Evolutionary conservation across 257 asterid genomes (phyloP).

Genomic region (Plantago major): DNA sequence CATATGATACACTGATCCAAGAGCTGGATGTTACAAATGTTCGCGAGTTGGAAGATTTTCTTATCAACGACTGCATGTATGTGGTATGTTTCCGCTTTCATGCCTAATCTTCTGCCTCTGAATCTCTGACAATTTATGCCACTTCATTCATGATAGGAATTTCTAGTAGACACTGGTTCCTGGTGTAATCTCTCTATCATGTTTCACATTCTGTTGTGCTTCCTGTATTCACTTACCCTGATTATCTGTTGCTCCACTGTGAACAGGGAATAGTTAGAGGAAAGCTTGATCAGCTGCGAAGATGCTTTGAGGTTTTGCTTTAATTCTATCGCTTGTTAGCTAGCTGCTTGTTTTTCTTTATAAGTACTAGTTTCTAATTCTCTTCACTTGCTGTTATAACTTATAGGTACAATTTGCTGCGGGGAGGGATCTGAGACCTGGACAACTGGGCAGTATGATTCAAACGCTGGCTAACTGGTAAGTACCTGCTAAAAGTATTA

Average conservation of each 20-base stretch:
- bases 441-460: slow-evolving; percentile 77
- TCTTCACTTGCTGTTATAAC: slow-evolving; percentile 17
- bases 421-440: slow-evolving; percentile 98
- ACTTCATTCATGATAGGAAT: slow-evolving; percentile 5
- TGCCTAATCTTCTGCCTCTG: slow-evolving; percentile 3
- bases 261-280: slow-evolving; percentile 93
- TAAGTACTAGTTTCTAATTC: slow-evolving; percentile 18
- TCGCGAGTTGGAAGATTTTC: slow-evolving; percentile 95
- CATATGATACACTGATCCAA: slow-evolving; percentile 80
- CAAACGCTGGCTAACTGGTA: slow-evolving; percentile 71
- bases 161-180: slow-evolving; percentile 8
- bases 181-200: background rate
- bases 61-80: slow-evolving; percentile 96
- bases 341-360: slow-evolving; percentile 10
- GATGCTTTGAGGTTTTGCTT: slow-evolving; percentile 88
- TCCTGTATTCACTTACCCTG: slow-evolving; percentile 1
- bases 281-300: slow-evolving; percentile 91
- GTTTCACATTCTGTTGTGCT: slow-evolving; percentile 8
- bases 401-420: slow-evolving; percentile 94
- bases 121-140: background rate
- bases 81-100: slow-evolving; percentile 55
- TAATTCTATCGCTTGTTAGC: slow-evolving; percentile 15
- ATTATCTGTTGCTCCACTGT: slow-evolving; percentile 14
- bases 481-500: slow-evolving; percentile 11
- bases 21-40: slow-evolving; percentile 94